phyloP scores from a whole-genome alignment of 169 alveolate species.

The Sarcocystis neurona region DNA sequence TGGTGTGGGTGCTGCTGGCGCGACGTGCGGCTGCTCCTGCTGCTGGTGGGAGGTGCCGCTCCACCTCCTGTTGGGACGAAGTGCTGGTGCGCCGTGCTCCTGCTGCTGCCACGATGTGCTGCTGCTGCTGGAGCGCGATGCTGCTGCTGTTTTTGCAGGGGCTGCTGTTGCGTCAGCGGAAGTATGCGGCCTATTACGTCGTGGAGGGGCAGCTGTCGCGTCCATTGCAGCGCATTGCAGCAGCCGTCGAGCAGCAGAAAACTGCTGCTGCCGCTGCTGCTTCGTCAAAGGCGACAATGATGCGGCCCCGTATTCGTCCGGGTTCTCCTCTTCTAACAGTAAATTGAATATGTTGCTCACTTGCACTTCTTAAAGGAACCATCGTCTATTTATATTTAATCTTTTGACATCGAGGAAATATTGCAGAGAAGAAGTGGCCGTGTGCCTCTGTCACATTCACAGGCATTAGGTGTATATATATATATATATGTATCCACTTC shows the following conservation, averaged over 20 bases:
- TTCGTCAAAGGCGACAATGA: not conserved
- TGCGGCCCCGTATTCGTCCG: constrained; percentile 47
- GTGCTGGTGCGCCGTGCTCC: too few species aligned
- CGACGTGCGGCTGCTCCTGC: too few species aligned
- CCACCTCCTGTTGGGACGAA: too few species aligned
- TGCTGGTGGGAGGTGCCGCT: too few species aligned
- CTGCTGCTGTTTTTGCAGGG: constrained; percentile 40
- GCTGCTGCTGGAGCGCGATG: not conserved
- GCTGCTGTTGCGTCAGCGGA: constrained; percentile 57
- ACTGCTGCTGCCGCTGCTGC: constrained; percentile 26
- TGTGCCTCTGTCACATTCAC: not conserved
- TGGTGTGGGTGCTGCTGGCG: too few species aligned
- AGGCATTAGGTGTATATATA: not conserved
- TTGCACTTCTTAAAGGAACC: too few species aligned
- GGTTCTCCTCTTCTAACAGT: constrained; percentile 48
- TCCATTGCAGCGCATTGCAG: constrained; percentile 40
- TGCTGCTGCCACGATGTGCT: too few species aligned
- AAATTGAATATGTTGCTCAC: not conserved
- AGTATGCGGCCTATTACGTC: constrained; percentile 61
- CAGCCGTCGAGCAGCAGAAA: constrained; percentile 28
- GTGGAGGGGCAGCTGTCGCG: constrained; percentile 55
- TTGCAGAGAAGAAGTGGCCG: too few species aligned
- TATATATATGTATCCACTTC: not conserved
- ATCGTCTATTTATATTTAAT: too few species aligned
- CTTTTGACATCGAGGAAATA: too few species aligned